Evolutionary conservation across 164 flowering plant species (phyloP).

Genomic region (Chimonanthus praecox): DNA sequence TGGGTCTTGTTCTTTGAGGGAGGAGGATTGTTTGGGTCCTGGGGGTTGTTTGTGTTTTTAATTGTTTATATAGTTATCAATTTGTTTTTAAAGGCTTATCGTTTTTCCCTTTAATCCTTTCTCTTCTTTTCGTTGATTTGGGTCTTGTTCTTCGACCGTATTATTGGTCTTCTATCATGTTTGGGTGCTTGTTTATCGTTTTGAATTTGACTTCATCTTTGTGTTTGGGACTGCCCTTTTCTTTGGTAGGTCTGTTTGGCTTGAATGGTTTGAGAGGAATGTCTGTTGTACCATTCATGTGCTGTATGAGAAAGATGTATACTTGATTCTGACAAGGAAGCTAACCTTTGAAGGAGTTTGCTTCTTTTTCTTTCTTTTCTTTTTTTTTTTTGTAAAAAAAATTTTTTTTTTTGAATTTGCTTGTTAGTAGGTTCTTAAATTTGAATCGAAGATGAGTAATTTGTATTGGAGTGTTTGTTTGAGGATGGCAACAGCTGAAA

Average conservation of each 20-base stretch:
- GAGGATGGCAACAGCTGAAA: background rate
- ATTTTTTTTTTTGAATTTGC: background rate
- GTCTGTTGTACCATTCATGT: background rate
- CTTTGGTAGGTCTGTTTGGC: background rate
- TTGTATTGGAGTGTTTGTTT: background rate
- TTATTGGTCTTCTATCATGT: background rate
- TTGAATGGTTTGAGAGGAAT: too few relatives aligned
- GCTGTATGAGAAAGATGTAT: background rate
- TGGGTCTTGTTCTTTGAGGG: too few relatives aligned
- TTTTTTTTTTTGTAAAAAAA: background rate
- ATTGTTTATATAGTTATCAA: too few relatives aligned
- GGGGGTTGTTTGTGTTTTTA: background rate
- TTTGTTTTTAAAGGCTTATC: too few relatives aligned
- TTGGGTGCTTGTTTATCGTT: background rate
- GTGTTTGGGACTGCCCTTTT: background rate
- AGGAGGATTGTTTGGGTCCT: background rate
- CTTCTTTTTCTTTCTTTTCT: background rate
- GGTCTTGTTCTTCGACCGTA: background rate
- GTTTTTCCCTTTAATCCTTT: background rate
- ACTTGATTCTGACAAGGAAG: background rate
- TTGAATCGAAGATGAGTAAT: background rate
- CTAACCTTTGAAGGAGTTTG: background rate
- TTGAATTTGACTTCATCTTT: background rate
- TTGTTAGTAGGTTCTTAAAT: background rate
- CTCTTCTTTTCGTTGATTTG: background rate